These are phyloP conservation scores for Xylaria sp. DNA, from an alignment of 2,329 filamentous ascomycete species.

Conservation along the genomic window DNA sequence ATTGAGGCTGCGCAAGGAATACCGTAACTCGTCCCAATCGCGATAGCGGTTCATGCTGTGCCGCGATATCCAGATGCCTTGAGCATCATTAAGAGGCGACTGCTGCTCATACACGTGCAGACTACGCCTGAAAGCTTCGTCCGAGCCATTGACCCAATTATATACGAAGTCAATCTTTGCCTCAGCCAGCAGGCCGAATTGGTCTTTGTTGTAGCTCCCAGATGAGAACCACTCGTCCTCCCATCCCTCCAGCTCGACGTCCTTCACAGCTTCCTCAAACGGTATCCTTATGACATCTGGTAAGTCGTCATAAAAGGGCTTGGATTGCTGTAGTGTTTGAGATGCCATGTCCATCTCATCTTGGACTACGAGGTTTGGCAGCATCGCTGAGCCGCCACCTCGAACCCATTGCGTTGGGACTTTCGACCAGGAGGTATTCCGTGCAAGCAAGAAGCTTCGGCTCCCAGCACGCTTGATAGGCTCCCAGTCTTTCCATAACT, in stretches of 20 bases:
- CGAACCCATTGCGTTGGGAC: slow-evolving; percentile 41
- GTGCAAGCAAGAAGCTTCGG: slow-evolving; percentile 5
- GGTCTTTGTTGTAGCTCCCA: slow-evolving; percentile 49
- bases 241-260: slow-evolving; percentile 55
- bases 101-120: slow-evolving; percentile 54
- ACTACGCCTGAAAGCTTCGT: slow-evolving; percentile 52
- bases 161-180: slow-evolving; percentile 58
- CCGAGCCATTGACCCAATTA: slow-evolving; percentile 58
- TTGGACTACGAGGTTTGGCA: slow-evolving; percentile 9
- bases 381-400: slow-evolving; percentile 32
- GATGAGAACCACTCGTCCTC: slow-evolving; percentile 56
- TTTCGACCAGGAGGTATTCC: slow-evolving; percentile 23
- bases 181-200: slow-evolving; percentile 50
- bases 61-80: slow-evolving; percentile 55
- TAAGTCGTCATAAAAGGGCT: slow-evolving; percentile 42
- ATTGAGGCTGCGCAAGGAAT: slow-evolving; percentile 57
- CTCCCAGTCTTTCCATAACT: slow-evolving; percentile 28
- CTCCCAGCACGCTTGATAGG: slow-evolving; percentile 15
- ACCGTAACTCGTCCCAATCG: slow-evolving; percentile 58
- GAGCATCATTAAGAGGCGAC: slow-evolving; percentile 54
- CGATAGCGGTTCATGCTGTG: slow-evolving; percentile 58
- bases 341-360: slow-evolving; percentile 13
- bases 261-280: slow-evolving; percentile 53
- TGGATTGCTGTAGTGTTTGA: slow-evolving; percentile 30
- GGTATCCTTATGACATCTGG: slow-evolving; percentile 55